These are phyloP conservation scores for Coemansia sp. DNA, from an alignment of 192 early-diverging fungal genomes.

Conservation along the genomic window DNA sequence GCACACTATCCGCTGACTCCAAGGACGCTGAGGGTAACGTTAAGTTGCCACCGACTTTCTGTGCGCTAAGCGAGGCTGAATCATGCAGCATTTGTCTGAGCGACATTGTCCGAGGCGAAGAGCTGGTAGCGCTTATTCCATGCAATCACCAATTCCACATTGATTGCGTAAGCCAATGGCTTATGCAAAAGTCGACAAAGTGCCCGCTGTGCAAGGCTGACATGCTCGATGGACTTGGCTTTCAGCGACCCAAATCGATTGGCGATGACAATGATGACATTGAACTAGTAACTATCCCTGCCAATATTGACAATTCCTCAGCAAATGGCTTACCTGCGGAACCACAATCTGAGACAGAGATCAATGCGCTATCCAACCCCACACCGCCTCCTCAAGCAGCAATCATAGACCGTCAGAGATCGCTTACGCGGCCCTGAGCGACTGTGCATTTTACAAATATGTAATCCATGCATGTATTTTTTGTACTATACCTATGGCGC, in stretches of 20 bases:
- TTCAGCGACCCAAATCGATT: constrained; percentile 9
- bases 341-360: background rate
- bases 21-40: background rate
- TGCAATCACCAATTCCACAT: constrained; percentile 43
- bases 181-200: constrained; percentile 35
- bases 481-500: background rate
- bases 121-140: constrained; percentile 27
- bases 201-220: constrained; percentile 48
- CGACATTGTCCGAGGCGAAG: constrained; percentile 20
- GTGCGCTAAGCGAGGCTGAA: constrained; percentile 13
- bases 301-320: background rate
- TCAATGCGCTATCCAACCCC: background rate
- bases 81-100: constrained; percentile 37
- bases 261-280: constrained; percentile 14
- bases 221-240: constrained; percentile 27
- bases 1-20: background rate
- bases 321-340: background rate
- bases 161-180: constrained; percentile 38
- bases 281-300: constrained; percentile 9
- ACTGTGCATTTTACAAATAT: background rate
- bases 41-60: background rate
- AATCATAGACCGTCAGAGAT: background rate
- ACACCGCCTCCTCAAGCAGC: background rate
- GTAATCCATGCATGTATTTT: background rate
- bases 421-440: background rate